Evolutionary conservation across 2,329 filamentous ascomycete genomes (phyloP), one percentile per base, ranked within the genome.

Genomic region (Ophiostoma fasciatum): DNA sequence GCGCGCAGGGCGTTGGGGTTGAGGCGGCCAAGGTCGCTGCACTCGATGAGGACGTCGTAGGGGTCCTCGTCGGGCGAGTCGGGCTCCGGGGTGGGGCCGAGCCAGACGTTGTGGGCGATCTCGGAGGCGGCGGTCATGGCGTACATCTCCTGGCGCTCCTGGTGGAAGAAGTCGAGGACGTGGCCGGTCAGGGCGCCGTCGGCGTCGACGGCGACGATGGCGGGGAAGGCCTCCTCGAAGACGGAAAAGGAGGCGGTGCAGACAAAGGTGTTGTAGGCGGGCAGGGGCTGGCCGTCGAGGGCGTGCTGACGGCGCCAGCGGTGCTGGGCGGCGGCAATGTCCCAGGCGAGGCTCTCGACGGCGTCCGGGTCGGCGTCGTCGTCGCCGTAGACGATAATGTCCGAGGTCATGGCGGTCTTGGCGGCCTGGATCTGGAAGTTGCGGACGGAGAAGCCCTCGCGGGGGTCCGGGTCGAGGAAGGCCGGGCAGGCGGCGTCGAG

Each of bases 351-450:
- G 38, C 77, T 75, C 36, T 71, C 66, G 31, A 71, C 68, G 19
- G 69, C 58, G 2, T 65, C 66, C 27, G 64, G 59, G 45, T 83
- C 71, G 2, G 65, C 66, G 26, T 64, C 59, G 45, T 83, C 71
- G 37, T 88, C 80, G 11, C 84, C 84, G 52, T 98, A 98, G 1
- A 98, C 72, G 28, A 98, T 70, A 44, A 98, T 83, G 53, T 98
- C 90, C 1, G 87, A 94, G 8, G 90, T 71, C 45, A 81, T 74
- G 37, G 87, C 87, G 45, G 82, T 63, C 55, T 98, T 98, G 40
- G 81, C 81, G 0, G 82, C 71, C 56, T 98, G 90, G 27, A 96
- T 96, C 49, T 96, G 88, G 52, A 98, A 98, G 55, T 96, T 96
- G 31, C 90, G 75, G 29, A 96, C 87, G 5, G 84, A 94, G 52